These are phyloP conservation scores for Lactarius hengduanensis DNA, from an alignment of 768 basidiomycete genomes.

Conservation along the genomic window DNA sequence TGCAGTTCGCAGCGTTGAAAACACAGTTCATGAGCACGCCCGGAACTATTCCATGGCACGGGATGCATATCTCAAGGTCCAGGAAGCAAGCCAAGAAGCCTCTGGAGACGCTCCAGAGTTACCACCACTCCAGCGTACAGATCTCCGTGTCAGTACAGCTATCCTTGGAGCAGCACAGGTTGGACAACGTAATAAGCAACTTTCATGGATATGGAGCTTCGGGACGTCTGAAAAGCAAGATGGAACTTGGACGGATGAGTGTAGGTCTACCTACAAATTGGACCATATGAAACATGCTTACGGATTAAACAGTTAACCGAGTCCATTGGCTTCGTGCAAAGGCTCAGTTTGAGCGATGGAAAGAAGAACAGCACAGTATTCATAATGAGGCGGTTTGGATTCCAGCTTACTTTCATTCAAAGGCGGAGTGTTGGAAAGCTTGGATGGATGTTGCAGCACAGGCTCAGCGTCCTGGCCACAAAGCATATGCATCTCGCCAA, in stretches of 20 bases:
- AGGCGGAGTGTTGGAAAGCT: not conserved
- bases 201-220: not conserved
- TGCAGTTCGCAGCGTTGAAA: too few species aligned
- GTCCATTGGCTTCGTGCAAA: not conserved
- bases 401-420: not conserved
- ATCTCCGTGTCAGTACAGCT: too few species aligned
- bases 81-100: too few species aligned
- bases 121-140: too few species aligned
- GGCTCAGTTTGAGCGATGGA: not conserved
- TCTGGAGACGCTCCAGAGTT: too few species aligned
- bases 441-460: not conserved
- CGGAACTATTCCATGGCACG: too few species aligned
- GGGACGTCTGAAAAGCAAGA: not conserved
- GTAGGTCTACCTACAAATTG: not conserved
- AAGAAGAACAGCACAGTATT: not conserved
- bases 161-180: too few species aligned
- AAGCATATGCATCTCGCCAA: not conserved
- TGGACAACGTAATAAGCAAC: too few species aligned
- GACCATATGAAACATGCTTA: not conserved
- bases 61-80: too few species aligned
- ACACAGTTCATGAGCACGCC: too few species aligned
- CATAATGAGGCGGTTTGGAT: not conserved
- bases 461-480: not conserved
- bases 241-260: not conserved
- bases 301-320: not conserved